These are phyloP conservation scores for Fusarium nodosum DNA, from an alignment of 2,329 filamentous ascomycete species.

Conservation along the genomic window DNA sequence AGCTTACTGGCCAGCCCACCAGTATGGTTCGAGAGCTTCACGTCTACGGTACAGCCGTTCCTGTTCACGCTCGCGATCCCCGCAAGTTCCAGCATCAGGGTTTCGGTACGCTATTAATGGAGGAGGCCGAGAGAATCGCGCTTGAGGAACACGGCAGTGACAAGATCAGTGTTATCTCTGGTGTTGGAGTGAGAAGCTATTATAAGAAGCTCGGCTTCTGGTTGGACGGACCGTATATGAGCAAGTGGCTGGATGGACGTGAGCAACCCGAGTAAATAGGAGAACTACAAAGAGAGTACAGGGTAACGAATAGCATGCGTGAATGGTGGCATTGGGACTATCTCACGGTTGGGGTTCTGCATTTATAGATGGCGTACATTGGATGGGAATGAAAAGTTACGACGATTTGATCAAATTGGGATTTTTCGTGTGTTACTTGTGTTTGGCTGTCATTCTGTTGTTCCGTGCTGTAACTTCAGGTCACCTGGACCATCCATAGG, in stretches of 20 bases:
- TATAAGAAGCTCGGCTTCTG: slow-evolving; percentile 94
- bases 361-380: slow-evolving; percentile 45
- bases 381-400: slow-evolving; percentile 32
- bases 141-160: slow-evolving; percentile 91
- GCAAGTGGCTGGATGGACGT: slow-evolving; percentile 71
- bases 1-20: slow-evolving; percentile 87
- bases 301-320: slow-evolving; percentile 28
- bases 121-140: slow-evolving; percentile 96
- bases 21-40: slow-evolving; percentile 95
- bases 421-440: background rate
- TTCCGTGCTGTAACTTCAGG: background rate
- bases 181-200: slow-evolving; percentile 94
- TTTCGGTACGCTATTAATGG: slow-evolving; percentile 96
- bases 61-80: slow-evolving; percentile 93
- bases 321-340: slow-evolving; percentile 34
- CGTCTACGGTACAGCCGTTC: slow-evolving; percentile 97
- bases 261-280: slow-evolving; percentile 36
- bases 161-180: slow-evolving; percentile 98
- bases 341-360: slow-evolving; percentile 29
- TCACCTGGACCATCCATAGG: slow-evolving; percentile 20
- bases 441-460: background rate
- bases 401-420: background rate
- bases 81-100: slow-evolving; percentile 99
- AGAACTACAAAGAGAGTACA: slow-evolving; percentile 12
- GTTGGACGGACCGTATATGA: slow-evolving; percentile 91